Percentiles rank a stretch among this genome's conserved stretches.
These are phyloP conservation scores for Simmondsia chinensis DNA, from an alignment of 148 eudicot species.

Conservation along the genomic window DNA sequence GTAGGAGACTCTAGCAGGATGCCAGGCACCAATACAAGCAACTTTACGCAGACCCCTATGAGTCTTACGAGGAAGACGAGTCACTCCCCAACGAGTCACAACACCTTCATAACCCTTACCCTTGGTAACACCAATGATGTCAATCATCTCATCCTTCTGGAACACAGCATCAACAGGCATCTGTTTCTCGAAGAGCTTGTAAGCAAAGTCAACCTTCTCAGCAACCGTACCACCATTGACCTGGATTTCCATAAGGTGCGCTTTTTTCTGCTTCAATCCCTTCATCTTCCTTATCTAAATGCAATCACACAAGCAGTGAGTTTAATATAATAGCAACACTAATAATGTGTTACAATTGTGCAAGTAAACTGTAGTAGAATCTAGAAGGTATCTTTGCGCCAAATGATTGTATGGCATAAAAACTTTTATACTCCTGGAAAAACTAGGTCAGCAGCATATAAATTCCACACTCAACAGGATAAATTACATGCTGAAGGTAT, in stretches of 20 bases:
- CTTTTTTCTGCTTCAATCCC: slow-evolving; percentile 74
- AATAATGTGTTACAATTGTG: no score
- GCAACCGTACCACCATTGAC: slow-evolving; percentile 55
- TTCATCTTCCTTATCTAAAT: slow-evolving; percentile 59
- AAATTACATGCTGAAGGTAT: no score
- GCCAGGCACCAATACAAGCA: slow-evolving; percentile 86
- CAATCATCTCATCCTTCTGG: slow-evolving; percentile 77
- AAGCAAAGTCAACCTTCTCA: slow-evolving; percentile 62
- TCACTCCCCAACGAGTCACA: slow-evolving; percentile 85
- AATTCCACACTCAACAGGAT: no score
- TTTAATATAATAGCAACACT: not conserved
- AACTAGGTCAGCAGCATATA: no score
- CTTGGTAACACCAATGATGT: slow-evolving; percentile 78
- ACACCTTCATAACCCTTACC: slow-evolving; percentile 92
- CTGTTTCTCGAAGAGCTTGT: slow-evolving; percentile 60
- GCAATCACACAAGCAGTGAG: not conserved
- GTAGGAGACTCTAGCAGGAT: slow-evolving; percentile 82
- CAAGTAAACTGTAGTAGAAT: no score
- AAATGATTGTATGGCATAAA: no score
- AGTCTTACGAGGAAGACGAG: slow-evolving; percentile 83
- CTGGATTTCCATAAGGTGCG: slow-evolving; percentile 78
- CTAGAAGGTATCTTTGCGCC: no score
- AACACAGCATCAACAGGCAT: slow-evolving; percentile 65
- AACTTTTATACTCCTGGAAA: no score
- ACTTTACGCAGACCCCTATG: slow-evolving; percentile 89